Conservation (phyloP, 768 basidiomycete species). For the Boletus pseudo-olivaceus region DNA sequence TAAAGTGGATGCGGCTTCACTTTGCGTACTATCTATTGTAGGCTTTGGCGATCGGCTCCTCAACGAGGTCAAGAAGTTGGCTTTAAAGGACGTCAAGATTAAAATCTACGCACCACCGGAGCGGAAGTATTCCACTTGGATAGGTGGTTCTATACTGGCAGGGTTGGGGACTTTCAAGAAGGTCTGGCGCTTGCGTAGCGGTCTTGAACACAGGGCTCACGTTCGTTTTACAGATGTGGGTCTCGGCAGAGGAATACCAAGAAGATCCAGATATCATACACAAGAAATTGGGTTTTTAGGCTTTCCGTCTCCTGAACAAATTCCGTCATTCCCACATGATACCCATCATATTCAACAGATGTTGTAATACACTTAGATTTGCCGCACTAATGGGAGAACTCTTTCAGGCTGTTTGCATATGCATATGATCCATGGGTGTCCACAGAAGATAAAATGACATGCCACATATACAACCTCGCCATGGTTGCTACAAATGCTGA, state of each 20-base stretch:
- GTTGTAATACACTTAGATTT: slow-evolving; percentile 33
- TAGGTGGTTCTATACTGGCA: slow-evolving; percentile 95
- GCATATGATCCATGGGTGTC: slow-evolving; percentile 27
- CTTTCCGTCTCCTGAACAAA: slow-evolving; percentile 12
- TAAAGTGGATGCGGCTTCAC: slow-evolving; percentile 19
- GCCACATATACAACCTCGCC: slow-evolving; percentile 41
- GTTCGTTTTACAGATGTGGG: slow-evolving; percentile 81
- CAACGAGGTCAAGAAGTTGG: slow-evolving; percentile 95
- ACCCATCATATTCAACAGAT: slow-evolving; percentile 31
- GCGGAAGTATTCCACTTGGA: slow-evolving; percentile 96
- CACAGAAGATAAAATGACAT: slow-evolving; percentile 29
- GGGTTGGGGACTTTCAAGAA: slow-evolving; percentile 98
- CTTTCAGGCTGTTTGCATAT: slow-evolving; percentile 17
- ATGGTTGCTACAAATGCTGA: slow-evolving; percentile 36
- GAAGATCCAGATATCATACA: slow-evolving; percentile 99
- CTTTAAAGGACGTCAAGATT: slow-evolving; percentile 95
- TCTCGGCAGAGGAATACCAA: slow-evolving; percentile 98
- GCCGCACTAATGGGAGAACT: slow-evolving; percentile 21
- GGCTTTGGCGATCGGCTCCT: slow-evolving; percentile 96
- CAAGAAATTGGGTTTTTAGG: slow-evolving; percentile 83
- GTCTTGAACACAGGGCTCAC: slow-evolving; percentile 3
- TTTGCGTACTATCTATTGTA: slow-evolving; percentile 21
- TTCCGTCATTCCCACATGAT: slow-evolving; percentile 23
- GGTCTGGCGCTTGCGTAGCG: slow-evolving; percentile 39
- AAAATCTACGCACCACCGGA: slow-evolving; percentile 99